Base-by-base conservation (phyloP, 2,329 filamentous ascomycete genomes). In the Epichloe scottii region DNA sequence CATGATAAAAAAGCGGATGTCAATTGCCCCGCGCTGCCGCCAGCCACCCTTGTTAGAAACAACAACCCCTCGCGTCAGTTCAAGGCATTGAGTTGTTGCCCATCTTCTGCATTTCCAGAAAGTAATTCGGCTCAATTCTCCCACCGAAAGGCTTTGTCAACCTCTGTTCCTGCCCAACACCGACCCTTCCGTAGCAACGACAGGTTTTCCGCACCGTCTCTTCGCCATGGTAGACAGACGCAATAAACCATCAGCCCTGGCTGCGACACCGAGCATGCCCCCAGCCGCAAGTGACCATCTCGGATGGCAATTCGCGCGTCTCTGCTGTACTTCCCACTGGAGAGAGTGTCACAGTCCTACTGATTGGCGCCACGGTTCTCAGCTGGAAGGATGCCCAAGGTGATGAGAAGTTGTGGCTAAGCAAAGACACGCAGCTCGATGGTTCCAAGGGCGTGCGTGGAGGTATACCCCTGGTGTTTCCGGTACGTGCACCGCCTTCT, bases 391-490 rank as follows among this genome's bases (percentile, higher is more conserved):
- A 86, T 63, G 78, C 82, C 53, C 74, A 78, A 52, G 86, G 86
- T 46, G 71, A 80, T 51, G 90, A 96, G 73, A 89, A 89, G 70
- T 76, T 96, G 50, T 96, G 89, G 78, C 63, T 96, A 58, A 93
- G 87, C 69, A 81, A 89, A 54, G 81, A 77, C 52, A 86, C 90
- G 43, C 81, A 80, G 61, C 74, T 95, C 51, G 90, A 97, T 64
- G 91, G 93, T 49, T 84, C 77, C 59, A 95, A 95, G 74, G 78
- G 91, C 23, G 90, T 97, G 49, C 79, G 93, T 56, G 93, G 93
- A 51, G 91, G 91, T 14, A 88, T 97, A 59, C 91, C 91, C 4
- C 71, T 97, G 48, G 89, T 96, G 37, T 97, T 96, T 65, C 91
- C 91, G 8, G 90, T 95, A 75, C 57, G 81, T 72, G 23, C 14